Percentiles rank a stretch among this genome's conserved stretches.
phyloP scores from a whole-genome alignment of 257 asterid genomes.

The Linderniella brevidens region DNA sequence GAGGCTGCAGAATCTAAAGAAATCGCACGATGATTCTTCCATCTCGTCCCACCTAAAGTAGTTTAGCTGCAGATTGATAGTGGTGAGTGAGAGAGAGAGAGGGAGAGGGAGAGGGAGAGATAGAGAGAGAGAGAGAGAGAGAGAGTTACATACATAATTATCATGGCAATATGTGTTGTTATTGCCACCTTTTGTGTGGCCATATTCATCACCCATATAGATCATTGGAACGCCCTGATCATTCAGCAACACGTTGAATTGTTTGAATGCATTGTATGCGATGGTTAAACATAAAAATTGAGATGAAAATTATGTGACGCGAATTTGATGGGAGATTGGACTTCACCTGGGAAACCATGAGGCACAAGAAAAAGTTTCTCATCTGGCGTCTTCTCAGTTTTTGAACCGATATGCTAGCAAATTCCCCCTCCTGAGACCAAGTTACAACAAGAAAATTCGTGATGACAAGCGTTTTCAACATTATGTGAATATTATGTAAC shows the following conservation, averaged over 20 bases:
- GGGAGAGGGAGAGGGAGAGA: background rate
- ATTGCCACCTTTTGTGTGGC: constrained; percentile 97
- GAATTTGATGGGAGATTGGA: constrained; percentile 1
- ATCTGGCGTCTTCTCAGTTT: constrained; percentile 82
- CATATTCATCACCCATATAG: constrained; percentile 94
- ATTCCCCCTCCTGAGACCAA: constrained; percentile 71
- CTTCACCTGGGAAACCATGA: constrained; percentile 94
- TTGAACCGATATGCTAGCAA: constrained; percentile 59
- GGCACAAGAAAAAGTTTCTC: constrained; percentile 77
- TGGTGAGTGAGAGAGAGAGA: constrained; percentile 6
- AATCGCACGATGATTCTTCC: constrained; percentile 63
- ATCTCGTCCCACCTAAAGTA: constrained; percentile 92
- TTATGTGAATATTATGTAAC: background rate
- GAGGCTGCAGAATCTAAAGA: constrained; percentile 71
- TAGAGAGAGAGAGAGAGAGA: constrained; percentile 1
- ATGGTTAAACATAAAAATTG: too few relatives aligned
- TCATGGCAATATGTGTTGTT: constrained; percentile 95
- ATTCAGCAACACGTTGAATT: background rate
- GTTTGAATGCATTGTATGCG: too few relatives aligned
- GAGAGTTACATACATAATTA: constrained; percentile 35
- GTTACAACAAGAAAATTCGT: constrained; percentile 2
- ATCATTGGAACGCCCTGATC: constrained; percentile 94
- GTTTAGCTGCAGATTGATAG: constrained; percentile 48
- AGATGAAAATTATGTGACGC: background rate
- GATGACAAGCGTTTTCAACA: background rate